Conservation (phyloP, 306 rosid genomes). For the Malus orientalis region DNA sequence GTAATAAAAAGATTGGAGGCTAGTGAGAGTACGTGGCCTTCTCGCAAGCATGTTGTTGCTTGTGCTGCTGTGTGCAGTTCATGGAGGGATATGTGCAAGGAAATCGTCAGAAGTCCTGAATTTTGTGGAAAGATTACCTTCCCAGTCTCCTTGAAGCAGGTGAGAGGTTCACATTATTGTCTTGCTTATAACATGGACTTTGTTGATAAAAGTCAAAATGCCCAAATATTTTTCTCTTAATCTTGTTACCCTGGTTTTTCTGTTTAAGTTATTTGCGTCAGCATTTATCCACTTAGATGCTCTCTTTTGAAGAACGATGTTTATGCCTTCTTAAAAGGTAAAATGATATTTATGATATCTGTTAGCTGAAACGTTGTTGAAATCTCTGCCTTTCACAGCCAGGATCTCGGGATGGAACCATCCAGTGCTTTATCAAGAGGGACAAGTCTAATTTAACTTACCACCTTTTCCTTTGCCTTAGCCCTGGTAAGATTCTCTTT, state of each 20-base stretch:
- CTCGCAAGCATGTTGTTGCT: slow-evolving; percentile 68
- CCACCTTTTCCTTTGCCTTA: slow-evolving; percentile 83
- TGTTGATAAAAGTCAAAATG: background rate
- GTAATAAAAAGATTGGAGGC: slow-evolving; percentile 77
- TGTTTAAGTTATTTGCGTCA: background rate
- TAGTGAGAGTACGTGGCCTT: slow-evolving; percentile 80
- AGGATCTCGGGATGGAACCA: slow-evolving; percentile 66
- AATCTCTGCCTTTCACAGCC: slow-evolving; percentile 45
- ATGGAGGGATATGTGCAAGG: slow-evolving; percentile 93
- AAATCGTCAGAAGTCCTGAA: slow-evolving; percentile 65
- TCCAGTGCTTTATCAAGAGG: slow-evolving; percentile 91
- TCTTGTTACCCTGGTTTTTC: background rate
- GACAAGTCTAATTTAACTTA: slow-evolving; percentile 82
- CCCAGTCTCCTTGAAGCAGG: slow-evolving; percentile 89
- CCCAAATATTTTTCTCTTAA: background rate
- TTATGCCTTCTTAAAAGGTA: background rate
- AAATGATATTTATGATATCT: background rate
- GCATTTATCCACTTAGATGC: background rate
- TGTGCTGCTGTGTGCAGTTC: slow-evolving; percentile 86
- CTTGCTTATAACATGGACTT: background rate
- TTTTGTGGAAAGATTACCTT: slow-evolving; percentile 78
- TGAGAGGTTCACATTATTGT: slow-evolving; percentile 14
- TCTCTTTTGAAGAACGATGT: background rate
- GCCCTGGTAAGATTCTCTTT: slow-evolving; percentile 56
- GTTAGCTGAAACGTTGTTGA: slow-evolving; percentile 8